These are phyloP conservation scores for Hanseniaspora osmophila DNA, from an alignment of 805 yeast species.

Conservation along the genomic window DNA sequence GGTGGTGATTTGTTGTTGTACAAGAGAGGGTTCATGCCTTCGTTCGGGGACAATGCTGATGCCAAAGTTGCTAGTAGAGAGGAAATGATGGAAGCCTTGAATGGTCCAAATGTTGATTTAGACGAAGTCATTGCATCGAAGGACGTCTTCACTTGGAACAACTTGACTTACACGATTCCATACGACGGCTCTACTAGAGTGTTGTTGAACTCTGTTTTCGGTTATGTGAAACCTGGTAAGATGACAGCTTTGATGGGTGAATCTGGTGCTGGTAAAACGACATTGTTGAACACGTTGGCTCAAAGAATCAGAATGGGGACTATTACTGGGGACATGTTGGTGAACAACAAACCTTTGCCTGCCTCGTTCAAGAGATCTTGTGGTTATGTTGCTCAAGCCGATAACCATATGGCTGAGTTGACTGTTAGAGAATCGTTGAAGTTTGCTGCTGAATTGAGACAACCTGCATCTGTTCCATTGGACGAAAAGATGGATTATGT, in stretches of 20 bases:
- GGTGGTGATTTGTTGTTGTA: conserved; percentile 30
- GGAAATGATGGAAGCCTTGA: conserved; percentile 26
- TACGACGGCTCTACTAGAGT: conserved; percentile 46
- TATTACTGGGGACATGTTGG: conserved; percentile 57
- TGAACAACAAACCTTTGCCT: conserved; percentile 47
- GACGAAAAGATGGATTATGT: conserved; percentile 54
- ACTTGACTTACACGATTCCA: conserved; percentile 51
- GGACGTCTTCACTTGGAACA: conserved; percentile 59
- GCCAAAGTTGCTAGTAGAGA: conserved; percentile 25
- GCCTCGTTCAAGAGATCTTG: conserved; percentile 60
- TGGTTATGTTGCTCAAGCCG: conserved; percentile 75
- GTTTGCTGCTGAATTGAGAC: conserved; percentile 62
- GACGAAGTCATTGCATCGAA: conserved; percentile 23
- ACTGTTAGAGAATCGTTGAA: conserved; percentile 64
- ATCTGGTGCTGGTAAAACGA: conserved; percentile 80
- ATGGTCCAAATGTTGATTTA: conserved; percentile 21
- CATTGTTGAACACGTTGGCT: conserved; percentile 57
- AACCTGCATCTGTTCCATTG: conserved; percentile 41
- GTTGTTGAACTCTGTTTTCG: conserved; percentile 41
- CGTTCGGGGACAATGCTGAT: conserved; percentile 23
- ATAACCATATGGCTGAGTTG: conserved; percentile 51
- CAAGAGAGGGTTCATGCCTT: conserved; percentile 31
- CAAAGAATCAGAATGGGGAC: conserved; percentile 60
- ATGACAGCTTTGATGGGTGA: conserved; percentile 76
- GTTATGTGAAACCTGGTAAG: conserved; percentile 71